phyloP scores from a whole-genome alignment of 1,284 basidiomycete genomes.

The Ustilago sp. region DNA sequence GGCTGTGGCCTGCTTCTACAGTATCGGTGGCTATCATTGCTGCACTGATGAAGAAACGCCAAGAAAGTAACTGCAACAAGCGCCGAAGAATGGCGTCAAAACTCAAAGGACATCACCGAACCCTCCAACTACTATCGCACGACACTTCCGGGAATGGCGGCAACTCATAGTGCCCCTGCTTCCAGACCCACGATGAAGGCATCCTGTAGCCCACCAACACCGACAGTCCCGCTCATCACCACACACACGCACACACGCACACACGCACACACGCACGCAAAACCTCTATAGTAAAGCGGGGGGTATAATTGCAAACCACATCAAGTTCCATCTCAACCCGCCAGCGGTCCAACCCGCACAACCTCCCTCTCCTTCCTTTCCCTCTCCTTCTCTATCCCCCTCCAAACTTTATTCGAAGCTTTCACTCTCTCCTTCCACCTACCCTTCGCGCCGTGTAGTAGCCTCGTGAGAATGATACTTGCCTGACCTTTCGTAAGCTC shows the following conservation, averaged over 20 bases:
- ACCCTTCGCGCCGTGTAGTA: slow-evolving; percentile 51
- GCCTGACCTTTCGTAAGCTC: slow-evolving; percentile 60
- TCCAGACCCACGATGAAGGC: too few species aligned
- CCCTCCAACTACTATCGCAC: too few species aligned
- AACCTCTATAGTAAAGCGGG: background rate
- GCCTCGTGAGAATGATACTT: slow-evolving; percentile 45
- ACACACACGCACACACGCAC: background rate
- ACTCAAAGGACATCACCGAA: too few species aligned
- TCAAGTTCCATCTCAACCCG: background rate
- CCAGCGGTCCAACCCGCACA: slow-evolving; percentile 53
- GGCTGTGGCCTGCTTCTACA: too few species aligned
- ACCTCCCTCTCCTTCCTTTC: slow-evolving; percentile 34
- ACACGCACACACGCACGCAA: background rate
- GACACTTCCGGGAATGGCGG: too few species aligned
- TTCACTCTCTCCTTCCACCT: slow-evolving; percentile 52
- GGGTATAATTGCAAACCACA: slow-evolving; percentile 9
- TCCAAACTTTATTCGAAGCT: slow-evolving; percentile 35
- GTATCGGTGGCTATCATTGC: too few species aligned
- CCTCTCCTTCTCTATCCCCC: slow-evolving; percentile 39
- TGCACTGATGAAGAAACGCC: too few species aligned
- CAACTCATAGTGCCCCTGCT: too few species aligned
- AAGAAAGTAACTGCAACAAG: too few species aligned
- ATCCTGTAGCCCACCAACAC: background rate
- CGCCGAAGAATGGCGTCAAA: too few species aligned
- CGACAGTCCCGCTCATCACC: background rate